phyloP scores from a whole-genome alignment of 2,329 filamentous ascomycete genomes.

The Aspergillus tamarii region DNA sequence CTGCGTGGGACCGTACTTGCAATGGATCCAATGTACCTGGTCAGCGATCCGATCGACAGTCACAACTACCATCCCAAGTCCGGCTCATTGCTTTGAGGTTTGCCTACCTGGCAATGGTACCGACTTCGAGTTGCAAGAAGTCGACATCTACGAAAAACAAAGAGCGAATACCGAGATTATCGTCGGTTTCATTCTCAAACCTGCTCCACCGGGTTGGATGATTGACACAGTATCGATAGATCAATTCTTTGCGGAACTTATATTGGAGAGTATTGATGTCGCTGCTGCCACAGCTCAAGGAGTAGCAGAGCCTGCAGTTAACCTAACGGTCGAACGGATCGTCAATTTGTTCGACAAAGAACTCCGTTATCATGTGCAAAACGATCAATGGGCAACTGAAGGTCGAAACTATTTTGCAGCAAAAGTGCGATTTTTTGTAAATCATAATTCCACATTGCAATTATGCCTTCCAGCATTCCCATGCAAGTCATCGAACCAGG shows the following conservation, averaged over 20 bases:
- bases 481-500: conserved; percentile 43
- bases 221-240: not conserved
- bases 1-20: not conserved
- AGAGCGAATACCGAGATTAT: not conserved
- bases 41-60: not conserved
- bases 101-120: not conserved
- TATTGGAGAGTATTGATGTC: not conserved
- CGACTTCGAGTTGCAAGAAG: not conserved
- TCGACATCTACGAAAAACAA: not conserved
- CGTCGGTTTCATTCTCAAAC: not conserved
- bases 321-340: not conserved
- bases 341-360: not conserved
- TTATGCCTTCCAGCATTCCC: conserved; percentile 45
- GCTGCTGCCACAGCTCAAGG: not conserved
- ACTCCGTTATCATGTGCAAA: not conserved
- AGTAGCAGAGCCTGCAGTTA: no score
- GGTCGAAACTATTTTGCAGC: not conserved
- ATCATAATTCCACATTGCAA: conserved; percentile 10
- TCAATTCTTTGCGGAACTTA: not conserved
- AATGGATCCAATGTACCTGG: not conserved
- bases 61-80: no score
- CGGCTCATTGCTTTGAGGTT: not conserved
- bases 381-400: not conserved
- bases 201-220: not conserved
- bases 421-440: not conserved